phyloP scores from a whole-genome alignment of 345 rosid genomes.

The Microcos paniculata region DNA sequence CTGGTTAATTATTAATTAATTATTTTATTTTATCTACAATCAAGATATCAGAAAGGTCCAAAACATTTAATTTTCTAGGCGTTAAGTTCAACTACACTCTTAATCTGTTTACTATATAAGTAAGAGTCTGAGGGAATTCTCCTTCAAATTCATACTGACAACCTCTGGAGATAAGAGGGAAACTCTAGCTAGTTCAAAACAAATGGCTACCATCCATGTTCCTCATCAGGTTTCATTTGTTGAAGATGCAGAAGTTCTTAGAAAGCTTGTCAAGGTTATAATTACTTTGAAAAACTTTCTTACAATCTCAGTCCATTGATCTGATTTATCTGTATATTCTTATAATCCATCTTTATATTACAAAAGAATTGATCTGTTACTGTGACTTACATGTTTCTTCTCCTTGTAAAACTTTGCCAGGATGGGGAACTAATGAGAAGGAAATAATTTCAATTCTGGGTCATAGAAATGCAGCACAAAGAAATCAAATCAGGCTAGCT shows the following conservation, averaged over 20 bases:
- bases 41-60: not conserved
- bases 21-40: not conserved
- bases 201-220: slow-evolving; percentile 39
- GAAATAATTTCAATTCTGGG: slow-evolving; percentile 42
- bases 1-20: no score
- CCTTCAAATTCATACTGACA: not conserved
- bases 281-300: not conserved
- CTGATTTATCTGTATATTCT: not conserved
- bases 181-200: not conserved
- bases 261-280: slow-evolving; percentile 42
- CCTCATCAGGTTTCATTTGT: slow-evolving; percentile 32
- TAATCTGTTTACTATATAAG: not conserved
- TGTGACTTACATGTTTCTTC: not conserved
- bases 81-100: slow-evolving; percentile 1
- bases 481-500: slow-evolving; percentile 51
- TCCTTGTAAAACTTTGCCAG: slow-evolving; percentile 26
- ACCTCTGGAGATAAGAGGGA: slow-evolving; percentile 2
- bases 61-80: not conserved
- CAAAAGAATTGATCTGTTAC: no score
- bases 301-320: not conserved
- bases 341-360: not conserved
- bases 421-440: slow-evolving; percentile 62
- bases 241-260: slow-evolving; percentile 46
- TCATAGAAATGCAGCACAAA: slow-evolving; percentile 54
- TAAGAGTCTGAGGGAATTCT: not conserved